phyloP scores from a whole-genome alignment of 1,284 basidiomycete species.

The Puccinia polysora region DNA sequence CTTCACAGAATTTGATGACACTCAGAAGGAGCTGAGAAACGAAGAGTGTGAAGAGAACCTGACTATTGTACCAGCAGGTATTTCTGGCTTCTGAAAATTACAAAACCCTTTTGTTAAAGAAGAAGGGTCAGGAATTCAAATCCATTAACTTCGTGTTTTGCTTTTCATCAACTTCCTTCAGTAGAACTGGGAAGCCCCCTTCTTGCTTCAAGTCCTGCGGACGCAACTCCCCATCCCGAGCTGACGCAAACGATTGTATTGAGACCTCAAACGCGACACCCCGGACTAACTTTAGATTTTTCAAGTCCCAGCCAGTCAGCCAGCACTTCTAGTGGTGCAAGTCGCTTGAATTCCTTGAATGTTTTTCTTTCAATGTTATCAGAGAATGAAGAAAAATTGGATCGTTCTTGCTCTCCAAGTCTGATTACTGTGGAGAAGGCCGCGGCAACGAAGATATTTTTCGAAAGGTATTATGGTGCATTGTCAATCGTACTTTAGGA shows the following conservation, averaged over 20 bases:
- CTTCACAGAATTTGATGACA: no score
- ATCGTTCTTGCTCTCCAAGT: constrained; percentile 64
- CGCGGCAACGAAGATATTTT: constrained; percentile 85
- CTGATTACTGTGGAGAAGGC: constrained; percentile 87
- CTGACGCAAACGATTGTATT: constrained; percentile 70
- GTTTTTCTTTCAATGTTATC: neutral
- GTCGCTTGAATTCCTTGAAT: neutral
- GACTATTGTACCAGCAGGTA: no score
- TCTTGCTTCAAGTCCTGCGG: neutral
- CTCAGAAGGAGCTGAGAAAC: no score
- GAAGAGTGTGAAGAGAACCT: no score
- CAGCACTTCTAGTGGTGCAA: neutral
- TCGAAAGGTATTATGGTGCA: constrained; percentile 82
- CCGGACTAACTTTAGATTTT: constrained; percentile 58
- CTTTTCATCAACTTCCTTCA: no score
- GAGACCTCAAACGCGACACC: constrained; percentile 70
- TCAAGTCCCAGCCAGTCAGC: constrained; percentile 47
- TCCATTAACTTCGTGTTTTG: no score
- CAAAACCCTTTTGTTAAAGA: no score
- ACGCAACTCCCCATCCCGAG: constrained; percentile 63
- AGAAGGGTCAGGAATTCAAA: no score
- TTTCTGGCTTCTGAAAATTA: no score
- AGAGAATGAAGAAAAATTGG: constrained; percentile 10
- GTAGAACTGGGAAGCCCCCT: neutral
- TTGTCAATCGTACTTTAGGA: neutral